phyloP scores from a whole-genome alignment of 1,284 basidiomycete genomes.

The Cutaneotrichosporon mucoides region DNA sequence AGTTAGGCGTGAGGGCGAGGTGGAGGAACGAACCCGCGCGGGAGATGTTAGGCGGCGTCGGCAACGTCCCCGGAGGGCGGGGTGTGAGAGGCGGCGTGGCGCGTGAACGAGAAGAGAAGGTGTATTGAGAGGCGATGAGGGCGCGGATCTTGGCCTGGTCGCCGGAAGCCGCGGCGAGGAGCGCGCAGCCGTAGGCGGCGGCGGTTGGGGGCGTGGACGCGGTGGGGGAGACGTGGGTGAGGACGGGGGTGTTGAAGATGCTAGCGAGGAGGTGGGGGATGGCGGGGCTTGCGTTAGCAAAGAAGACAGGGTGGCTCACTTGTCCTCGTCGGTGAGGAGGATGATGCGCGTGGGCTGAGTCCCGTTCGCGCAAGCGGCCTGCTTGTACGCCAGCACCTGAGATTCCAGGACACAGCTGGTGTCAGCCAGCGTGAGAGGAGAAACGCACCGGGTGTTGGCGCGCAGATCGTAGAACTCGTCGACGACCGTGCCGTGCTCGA shows the following conservation, averaged over 20 bases:
- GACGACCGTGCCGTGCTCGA: conserved; percentile 7
- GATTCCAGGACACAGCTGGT: conserved; percentile 9
- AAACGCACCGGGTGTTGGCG: conserved; percentile 8
- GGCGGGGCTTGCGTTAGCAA: neutral
- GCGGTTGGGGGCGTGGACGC: neutral
- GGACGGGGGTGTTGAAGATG: conserved; percentile 6
- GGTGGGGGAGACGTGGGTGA: neutral
- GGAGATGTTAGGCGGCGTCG: neutral
- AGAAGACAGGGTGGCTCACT: neutral
- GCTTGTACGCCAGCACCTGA: conserved; percentile 1
- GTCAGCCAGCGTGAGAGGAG: neutral
- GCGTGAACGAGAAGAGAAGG: neutral
- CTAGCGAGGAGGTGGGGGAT: conserved; percentile 8
- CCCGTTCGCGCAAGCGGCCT: neutral
- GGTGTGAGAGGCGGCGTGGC: neutral
- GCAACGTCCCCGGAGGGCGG: neutral
- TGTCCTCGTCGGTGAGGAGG: conserved; percentile 5
- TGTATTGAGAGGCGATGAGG: neutral
- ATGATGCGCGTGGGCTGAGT: conserved; percentile 4
- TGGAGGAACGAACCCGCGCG: neutral
- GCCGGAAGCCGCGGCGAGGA: neutral
- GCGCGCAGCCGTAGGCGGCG: neutral
- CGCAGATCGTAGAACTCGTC: conserved; percentile 12
- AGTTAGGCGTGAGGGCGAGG: neutral
- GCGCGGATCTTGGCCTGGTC: neutral